Conservation (phyloP, 345 rosid genomes). For the Brassica cretica region DNA sequence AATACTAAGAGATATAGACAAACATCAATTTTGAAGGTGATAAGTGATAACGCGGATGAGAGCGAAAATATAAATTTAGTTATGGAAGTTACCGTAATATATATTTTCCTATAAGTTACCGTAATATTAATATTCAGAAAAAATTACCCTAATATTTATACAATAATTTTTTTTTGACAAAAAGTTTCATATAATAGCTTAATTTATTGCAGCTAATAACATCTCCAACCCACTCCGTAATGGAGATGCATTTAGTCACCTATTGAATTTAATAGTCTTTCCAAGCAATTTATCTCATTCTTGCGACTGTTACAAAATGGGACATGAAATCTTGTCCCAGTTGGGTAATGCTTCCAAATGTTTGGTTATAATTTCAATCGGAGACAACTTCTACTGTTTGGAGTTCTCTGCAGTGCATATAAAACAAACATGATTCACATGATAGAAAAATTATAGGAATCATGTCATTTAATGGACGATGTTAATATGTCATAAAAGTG, state of each 20-base stretch:
- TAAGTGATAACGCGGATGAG: too few species aligned
- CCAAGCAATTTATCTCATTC: background rate
- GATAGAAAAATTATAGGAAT: background rate
- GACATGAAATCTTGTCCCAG: background rate
- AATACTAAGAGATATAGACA: background rate
- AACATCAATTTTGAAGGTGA: background rate
- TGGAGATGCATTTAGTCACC: too few species aligned
- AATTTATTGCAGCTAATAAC: background rate
- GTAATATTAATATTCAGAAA: too few species aligned
- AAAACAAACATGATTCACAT: conserved; percentile 10
- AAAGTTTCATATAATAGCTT: background rate
- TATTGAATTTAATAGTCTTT: background rate
- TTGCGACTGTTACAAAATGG: background rate
- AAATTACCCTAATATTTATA: too few species aligned
- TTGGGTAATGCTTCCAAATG: background rate
- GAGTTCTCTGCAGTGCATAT: conserved; percentile 1
- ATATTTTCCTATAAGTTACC: too few species aligned
- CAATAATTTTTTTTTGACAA: too few species aligned
- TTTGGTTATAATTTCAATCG: conserved; percentile 1
- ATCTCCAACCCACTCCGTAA: too few species aligned
- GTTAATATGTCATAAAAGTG: conserved; percentile 18
- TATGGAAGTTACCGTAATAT: background rate
- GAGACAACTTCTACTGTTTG: conserved; percentile 6
- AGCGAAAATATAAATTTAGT: background rate
- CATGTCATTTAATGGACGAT: background rate